These are phyloP conservation scores for Lachnellula subtilissima DNA, from an alignment of 2,329 filamentous ascomycete species.

Conservation along the genomic window DNA sequence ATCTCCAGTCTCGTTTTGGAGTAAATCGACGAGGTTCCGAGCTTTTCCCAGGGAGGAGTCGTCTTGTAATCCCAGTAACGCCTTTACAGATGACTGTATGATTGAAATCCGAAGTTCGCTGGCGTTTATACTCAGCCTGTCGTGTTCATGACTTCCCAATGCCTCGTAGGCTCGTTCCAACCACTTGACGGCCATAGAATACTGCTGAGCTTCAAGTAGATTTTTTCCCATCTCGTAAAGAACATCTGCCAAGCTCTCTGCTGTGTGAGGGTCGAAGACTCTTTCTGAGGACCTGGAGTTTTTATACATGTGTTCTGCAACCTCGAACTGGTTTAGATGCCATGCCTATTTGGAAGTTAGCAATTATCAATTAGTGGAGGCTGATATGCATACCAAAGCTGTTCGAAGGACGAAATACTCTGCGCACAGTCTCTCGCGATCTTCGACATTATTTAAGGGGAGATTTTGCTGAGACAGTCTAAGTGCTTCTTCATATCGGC, in stretches of 20 bases:
- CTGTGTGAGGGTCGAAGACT: conserved; percentile 42
- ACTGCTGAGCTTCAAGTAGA: conserved; percentile 48
- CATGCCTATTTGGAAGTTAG: conserved; percentile 55
- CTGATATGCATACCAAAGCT: conserved; percentile 48
- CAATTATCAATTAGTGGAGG: conserved; percentile 15
- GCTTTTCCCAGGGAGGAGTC: conserved; percentile 47
- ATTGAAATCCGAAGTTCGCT: conserved; percentile 62
- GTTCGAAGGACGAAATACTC: conserved; percentile 33
- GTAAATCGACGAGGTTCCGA: conserved; percentile 49
- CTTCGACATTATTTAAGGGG: conserved; percentile 23
- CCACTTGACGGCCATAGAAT: conserved; percentile 62
- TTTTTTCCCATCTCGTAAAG: conserved; percentile 69
- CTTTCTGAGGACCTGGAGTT: conserved; percentile 46
- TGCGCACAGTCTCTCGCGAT: conserved; percentile 27
- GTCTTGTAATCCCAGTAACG: conserved; percentile 45
- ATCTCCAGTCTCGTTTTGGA: conserved; percentile 60
- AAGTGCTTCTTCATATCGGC: conserved; percentile 47
- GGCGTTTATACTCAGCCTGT: conserved; percentile 53
- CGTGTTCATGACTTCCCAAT: conserved; percentile 50
- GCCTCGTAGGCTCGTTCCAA: conserved; percentile 61
- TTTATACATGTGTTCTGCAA: conserved; percentile 72
- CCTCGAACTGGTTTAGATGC: conserved; percentile 66
- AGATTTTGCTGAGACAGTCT: conserved; percentile 28
- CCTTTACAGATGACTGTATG: conserved; percentile 57
- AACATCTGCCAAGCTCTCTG: conserved; percentile 61